phyloP scores from a whole-genome alignment of 805 yeast genomes.

The Vanderwaltozyma yarrowii region DNA sequence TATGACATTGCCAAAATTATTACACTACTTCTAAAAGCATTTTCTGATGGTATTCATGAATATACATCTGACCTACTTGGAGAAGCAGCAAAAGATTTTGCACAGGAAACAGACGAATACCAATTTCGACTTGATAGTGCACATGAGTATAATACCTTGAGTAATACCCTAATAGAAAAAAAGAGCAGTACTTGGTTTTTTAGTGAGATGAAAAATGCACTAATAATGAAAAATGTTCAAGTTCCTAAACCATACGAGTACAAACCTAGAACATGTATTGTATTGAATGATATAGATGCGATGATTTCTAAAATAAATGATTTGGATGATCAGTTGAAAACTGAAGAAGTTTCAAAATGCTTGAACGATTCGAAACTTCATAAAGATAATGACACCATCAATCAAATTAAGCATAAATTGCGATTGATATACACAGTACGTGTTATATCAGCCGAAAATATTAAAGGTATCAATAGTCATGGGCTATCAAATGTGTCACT shows the following conservation, averaged over 20 bases:
- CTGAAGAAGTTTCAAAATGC: conserved; percentile 42
- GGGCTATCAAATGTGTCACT: conserved; percentile 49
- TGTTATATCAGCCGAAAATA: conserved; percentile 51
- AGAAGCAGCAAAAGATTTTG: conserved; percentile 35
- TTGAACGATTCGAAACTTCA: conserved; percentile 31
- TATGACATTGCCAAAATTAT: conserved; percentile 52
- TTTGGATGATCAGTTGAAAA: conserved; percentile 47
- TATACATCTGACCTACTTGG: conserved; percentile 35
- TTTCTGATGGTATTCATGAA: conserved; percentile 48
- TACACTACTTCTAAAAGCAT: conserved; percentile 49
- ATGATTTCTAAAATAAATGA: conserved; percentile 39
- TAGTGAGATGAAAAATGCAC: conserved; percentile 41
- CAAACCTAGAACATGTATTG: conserved; percentile 55
- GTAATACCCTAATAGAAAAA: background rate
- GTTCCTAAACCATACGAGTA: conserved; percentile 48
- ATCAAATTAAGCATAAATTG: conserved; percentile 15
- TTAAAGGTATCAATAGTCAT: conserved; percentile 38
- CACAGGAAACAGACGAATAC: conserved; percentile 12
- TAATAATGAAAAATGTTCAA: conserved; percentile 31
- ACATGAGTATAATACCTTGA: background rate
- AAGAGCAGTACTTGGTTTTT: conserved; percentile 17
- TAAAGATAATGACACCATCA: conserved; percentile 10
- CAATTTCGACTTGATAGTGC: background rate
- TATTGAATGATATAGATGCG: conserved; percentile 56
- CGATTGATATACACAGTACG: conserved; percentile 55